A percentile compares a stretch with the other conserved stretches of the same genome.
These are phyloP conservation scores for Sanghuangporus baumii DNA, from an alignment of 1,284 basidiomycete species.

Conservation along the genomic window DNA sequence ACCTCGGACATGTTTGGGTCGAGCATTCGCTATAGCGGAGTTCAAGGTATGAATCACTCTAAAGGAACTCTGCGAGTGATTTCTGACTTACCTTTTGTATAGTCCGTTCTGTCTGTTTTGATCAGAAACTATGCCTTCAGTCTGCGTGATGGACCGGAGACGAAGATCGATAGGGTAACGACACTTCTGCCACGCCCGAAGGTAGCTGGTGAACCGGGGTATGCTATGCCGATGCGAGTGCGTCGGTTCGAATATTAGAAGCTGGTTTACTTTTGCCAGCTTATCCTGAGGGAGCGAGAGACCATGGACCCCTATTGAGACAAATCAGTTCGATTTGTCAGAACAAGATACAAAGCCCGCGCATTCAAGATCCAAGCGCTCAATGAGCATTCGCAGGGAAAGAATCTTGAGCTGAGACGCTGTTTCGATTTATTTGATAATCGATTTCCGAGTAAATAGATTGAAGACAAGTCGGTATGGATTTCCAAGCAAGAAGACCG, in stretches of 20 bases:
- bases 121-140: conserved; percentile 22
- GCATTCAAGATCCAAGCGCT: too few relatives aligned
- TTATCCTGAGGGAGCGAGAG: too few relatives aligned
- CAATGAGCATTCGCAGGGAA: too few relatives aligned
- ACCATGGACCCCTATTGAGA: too few relatives aligned
- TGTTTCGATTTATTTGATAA: too few relatives aligned
- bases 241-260: conserved; percentile 10
- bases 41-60: conserved; percentile 12
- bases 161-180: conserved; percentile 20
- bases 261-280: neutral
- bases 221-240: conserved; percentile 15
- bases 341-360: too few relatives aligned
- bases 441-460: too few relatives aligned
- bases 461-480: too few relatives aligned
- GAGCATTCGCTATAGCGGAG: conserved; percentile 16
- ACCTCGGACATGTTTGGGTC: conserved; percentile 16
- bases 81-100: neutral
- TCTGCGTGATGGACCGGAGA: conserved; percentile 21
- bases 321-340: too few relatives aligned
- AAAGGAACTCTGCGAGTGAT: neutral
- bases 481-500: too few relatives aligned
- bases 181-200: conserved; percentile 15
- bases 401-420: too few relatives aligned
- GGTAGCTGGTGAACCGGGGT: conserved; percentile 15
- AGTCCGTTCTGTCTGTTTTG: conserved; percentile 18